Evolutionary conservation across 495 filamentous ascomycete species (phyloP), one percentile per base, ranked within the genome.

Genomic region (Aspergillus asperescens): DNA sequence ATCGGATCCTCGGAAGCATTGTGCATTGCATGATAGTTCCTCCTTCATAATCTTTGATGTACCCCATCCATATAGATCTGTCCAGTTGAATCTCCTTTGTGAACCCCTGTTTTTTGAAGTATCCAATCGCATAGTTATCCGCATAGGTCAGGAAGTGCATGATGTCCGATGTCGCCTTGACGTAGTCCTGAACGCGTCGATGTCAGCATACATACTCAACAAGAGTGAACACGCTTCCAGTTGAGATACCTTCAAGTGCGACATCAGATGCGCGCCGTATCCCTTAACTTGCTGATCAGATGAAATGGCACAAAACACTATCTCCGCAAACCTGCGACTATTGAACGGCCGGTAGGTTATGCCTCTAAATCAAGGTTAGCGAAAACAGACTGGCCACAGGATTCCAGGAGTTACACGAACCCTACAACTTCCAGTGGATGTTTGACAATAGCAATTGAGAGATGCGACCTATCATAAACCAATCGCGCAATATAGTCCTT

Each of bases 71-170:
- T 15, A 88, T 84, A 7, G 85, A 81, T 62, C 82, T 86, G 38
- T 91, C 88, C 1, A 98, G 81, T 0, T 90, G 96, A 58, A 98
- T 97, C 56, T 98, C 91, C 66, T 98, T 98, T 0, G 94, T 97
- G 59, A 98, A 98, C 0, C 93, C 93, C 68, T 98, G 93, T 68
- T 98, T 98, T 67, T 97, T 95, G 75, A 98, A 98, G 64, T 97
- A 98, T 7, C 94, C 93, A 57, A 96, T 98, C 18, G 93, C 93
- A 62, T 97, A 97, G 65, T 98, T 98, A 67, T 98, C 94, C 40
- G 93, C 93, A 59, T 98, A 98, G 7, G 93, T 98, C 12, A 98
- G 80, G 73, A 98, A 97, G 69, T 98, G 90, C 89, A 96, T 95
- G 20, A 98, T 91, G 50, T 90, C 86, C 5, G 88, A 93, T 4